phyloP scores from a whole-genome alignment of 352 stramenopile species.

The Phytopythium cucurbitacearum region DNA sequence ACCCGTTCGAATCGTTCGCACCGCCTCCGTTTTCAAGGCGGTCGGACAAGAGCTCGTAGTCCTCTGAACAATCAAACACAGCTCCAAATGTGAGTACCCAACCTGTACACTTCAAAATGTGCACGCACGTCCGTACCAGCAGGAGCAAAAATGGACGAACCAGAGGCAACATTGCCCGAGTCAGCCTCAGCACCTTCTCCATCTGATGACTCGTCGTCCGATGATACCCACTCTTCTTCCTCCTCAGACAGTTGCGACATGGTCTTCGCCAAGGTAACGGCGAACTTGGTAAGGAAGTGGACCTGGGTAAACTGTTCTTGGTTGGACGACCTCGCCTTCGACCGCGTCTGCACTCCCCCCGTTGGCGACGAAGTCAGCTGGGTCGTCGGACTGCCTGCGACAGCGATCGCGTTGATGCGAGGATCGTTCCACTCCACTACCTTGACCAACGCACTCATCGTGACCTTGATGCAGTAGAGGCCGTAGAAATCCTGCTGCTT shows the following conservation, averaged over 20 bases:
- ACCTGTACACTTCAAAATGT: neutral
- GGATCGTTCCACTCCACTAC: constrained; percentile 72
- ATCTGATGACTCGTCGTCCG: constrained; percentile 64
- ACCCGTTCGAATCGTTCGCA: constrained; percentile 21
- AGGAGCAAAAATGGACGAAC: constrained; percentile 65
- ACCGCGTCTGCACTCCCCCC: constrained; percentile 49
- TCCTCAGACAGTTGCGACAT: constrained; percentile 66
- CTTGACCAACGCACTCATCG: constrained; percentile 68
- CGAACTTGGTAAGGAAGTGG: constrained; percentile 79
- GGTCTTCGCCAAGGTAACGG: constrained; percentile 70
- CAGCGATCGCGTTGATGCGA: constrained; percentile 58
- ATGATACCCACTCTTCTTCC: constrained; percentile 74
- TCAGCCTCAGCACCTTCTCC: constrained; percentile 35
- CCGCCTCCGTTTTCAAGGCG: constrained; percentile 30
- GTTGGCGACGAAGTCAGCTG: constrained; percentile 5
- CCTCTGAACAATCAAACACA: constrained; percentile 28
- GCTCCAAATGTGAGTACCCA: neutral
- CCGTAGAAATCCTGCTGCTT: constrained; percentile 84
- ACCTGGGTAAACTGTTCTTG: constrained; percentile 45
- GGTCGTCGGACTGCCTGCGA: constrained; percentile 48
- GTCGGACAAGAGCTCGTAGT: constrained; percentile 69
- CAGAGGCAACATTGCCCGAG: constrained; percentile 7
- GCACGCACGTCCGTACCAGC: constrained; percentile 31
- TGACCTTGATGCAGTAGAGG: constrained; percentile 83
- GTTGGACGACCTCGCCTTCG: constrained; percentile 39